phyloP scores from a whole-genome alignment of 345 rosid species.

The Reutealis trisperma region DNA sequence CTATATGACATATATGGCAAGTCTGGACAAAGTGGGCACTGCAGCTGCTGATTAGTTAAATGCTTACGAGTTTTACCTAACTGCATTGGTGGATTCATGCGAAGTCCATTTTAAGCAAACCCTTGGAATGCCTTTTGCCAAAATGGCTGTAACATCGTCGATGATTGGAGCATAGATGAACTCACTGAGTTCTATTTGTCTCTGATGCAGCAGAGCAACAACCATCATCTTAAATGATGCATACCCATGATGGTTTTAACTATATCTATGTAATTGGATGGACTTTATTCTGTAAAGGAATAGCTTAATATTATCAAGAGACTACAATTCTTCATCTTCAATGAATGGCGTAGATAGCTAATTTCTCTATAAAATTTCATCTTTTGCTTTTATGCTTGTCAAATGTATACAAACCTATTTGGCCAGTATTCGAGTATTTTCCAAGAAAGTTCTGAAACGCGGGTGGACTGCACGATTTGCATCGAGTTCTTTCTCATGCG shows the following conservation, averaged over 20 bases:
- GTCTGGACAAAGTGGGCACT: conserved; percentile 54
- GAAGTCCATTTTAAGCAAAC: background rate
- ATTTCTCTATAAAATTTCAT: too few relatives aligned
- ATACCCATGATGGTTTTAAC: background rate
- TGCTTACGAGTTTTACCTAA: background rate
- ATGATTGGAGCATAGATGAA: background rate
- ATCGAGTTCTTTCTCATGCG: too few relatives aligned
- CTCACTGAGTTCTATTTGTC: background rate
- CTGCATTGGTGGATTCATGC: background rate
- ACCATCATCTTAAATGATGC: background rate
- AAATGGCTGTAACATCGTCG: background rate
- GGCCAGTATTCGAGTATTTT: too few relatives aligned
- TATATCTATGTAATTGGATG: background rate
- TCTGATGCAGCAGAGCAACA: background rate
- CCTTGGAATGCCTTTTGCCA: background rate
- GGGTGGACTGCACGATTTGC: too few relatives aligned
- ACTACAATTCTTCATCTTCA: too few relatives aligned
- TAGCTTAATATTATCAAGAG: background rate
- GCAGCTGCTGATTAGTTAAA: conserved; percentile 14
- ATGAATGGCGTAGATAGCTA: too few relatives aligned
- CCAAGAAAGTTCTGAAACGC: too few relatives aligned
- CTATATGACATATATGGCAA: conserved; percentile 86
- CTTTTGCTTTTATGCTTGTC: too few relatives aligned
- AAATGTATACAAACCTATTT: too few relatives aligned
- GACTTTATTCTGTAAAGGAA: background rate